Percentiles rank a stretch among this genome's conserved stretches.
phyloP scores from a whole-genome alignment of 306 rosid genomes.

The Mimosa bimucronata region DNA sequence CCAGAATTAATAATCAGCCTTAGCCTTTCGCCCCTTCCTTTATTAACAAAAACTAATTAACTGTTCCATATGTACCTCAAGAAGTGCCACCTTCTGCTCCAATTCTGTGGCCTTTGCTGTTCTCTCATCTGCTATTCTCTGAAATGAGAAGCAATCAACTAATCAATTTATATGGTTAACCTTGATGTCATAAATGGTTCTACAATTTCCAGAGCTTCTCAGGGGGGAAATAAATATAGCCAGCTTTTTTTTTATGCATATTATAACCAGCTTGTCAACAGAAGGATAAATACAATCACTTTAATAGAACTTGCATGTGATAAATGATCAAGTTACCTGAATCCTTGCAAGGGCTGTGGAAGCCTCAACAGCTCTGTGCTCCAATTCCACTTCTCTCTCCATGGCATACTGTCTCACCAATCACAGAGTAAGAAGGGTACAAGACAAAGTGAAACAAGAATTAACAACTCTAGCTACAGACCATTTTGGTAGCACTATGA shows the following conservation, averaged over 20 bases:
- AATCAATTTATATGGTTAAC: slow-evolving; percentile 34
- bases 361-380: slow-evolving; percentile 91
- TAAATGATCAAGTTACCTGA: slow-evolving; percentile 72
- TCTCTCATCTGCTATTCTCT: slow-evolving; percentile 94
- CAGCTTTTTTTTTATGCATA: slow-evolving; percentile 1
- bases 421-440: slow-evolving; percentile 34
- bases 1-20: slow-evolving; percentile 11
- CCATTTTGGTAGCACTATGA: slow-evolving; percentile 93
- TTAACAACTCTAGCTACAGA: slow-evolving; percentile 38
- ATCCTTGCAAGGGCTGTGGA: slow-evolving; percentile 93
- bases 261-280: slow-evolving; percentile 5
- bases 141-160: slow-evolving; percentile 38
- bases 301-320: slow-evolving; percentile 18
- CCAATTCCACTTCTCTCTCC: slow-evolving; percentile 99
- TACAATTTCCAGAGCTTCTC: slow-evolving; percentile 1
- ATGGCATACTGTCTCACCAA: slow-evolving; percentile 76
- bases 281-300: slow-evolving; percentile 5
- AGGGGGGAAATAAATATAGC: background rate
- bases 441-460: slow-evolving; percentile 30
- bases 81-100: slow-evolving; percentile 95
- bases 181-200: slow-evolving; percentile 12
- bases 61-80: slow-evolving; percentile 66
- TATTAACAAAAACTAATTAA: background rate
- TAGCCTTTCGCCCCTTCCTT: background rate
- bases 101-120: slow-evolving; percentile 89